Percentiles rank a stretch among this genome's conserved stretches.
Conservation (phyloP, 306 rosid genomes). For the Inga laurina region DNA sequence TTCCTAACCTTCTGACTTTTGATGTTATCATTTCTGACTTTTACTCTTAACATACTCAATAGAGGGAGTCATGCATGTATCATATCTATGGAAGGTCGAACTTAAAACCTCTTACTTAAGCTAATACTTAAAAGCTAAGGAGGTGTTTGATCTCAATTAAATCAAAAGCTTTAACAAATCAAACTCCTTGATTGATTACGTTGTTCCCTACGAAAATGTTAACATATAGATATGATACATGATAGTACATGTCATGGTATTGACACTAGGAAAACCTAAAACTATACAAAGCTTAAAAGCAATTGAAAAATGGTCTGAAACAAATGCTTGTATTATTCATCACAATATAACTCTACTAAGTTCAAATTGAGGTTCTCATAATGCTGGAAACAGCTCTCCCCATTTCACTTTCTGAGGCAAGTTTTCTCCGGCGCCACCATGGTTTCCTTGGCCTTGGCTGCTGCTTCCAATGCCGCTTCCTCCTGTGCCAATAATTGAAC, state of each 20-base stretch:
- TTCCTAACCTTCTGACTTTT: too few species aligned
- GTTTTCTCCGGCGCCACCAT: constrained; percentile 33
- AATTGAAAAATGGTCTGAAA: neutral
- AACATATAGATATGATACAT: neutral
- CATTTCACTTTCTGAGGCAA: constrained; percentile 47
- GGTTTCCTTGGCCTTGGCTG: constrained; percentile 1
- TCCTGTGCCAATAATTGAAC: constrained; percentile 58
- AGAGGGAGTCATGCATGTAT: too few species aligned
- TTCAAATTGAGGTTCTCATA: neutral
- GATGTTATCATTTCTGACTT: too few species aligned
- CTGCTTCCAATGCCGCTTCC: constrained; percentile 7
- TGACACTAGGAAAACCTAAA: neutral
- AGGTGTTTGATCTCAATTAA: too few species aligned
- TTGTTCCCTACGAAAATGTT: neutral
- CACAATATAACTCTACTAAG: neutral
- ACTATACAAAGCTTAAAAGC: neutral
- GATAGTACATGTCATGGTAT: neutral
- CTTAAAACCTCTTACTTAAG: too few species aligned
- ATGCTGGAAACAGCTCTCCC: constrained; percentile 46
- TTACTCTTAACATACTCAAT: too few species aligned
- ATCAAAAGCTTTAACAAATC: neutral
- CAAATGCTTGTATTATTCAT: neutral
- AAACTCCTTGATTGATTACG: neutral
- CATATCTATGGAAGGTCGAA: too few species aligned
- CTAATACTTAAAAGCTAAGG: too few species aligned